A percentile compares a stretch with the other conserved stretches of the same genome.
These are phyloP conservation scores for Cercospora zeina DNA, from an alignment of 2,329 filamentous ascomycete genomes.

Conservation along the genomic window DNA sequence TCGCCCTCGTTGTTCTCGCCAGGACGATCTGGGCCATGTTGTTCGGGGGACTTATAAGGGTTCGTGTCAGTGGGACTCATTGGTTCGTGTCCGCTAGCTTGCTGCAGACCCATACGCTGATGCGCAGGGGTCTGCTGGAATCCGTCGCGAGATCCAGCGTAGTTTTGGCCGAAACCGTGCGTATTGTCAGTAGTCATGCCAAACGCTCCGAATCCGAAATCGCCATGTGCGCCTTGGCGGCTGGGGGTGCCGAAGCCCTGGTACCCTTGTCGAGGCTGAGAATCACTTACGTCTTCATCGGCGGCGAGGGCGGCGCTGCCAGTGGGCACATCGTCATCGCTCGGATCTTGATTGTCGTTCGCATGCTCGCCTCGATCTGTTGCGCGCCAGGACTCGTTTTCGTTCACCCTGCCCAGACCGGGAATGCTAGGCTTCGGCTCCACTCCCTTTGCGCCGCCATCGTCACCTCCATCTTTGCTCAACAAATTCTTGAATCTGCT, in stretches of 20 bases:
- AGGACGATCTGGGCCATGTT: slow-evolving; percentile 61
- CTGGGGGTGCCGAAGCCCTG: slow-evolving; percentile 48
- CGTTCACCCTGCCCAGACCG: slow-evolving; percentile 56
- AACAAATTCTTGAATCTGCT: slow-evolving; percentile 86
- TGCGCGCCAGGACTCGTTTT: slow-evolving; percentile 54
- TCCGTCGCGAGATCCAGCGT: slow-evolving; percentile 53
- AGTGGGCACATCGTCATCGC: slow-evolving; percentile 65
- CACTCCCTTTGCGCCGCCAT: slow-evolving; percentile 45
- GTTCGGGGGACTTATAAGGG: slow-evolving; percentile 87
- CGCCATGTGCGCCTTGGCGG: slow-evolving; percentile 56
- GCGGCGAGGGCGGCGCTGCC: slow-evolving; percentile 74
- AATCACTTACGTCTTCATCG: slow-evolving; percentile 67
- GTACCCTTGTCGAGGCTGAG: slow-evolving; percentile 46
- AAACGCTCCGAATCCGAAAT: slow-evolving; percentile 61
- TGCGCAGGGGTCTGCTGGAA: slow-evolving; percentile 56
- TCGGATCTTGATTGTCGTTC: slow-evolving; percentile 54
- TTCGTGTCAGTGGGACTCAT: slow-evolving; percentile 94
- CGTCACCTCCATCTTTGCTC: slow-evolving; percentile 73
- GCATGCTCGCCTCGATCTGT: slow-evolving; percentile 29
- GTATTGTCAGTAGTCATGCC: slow-evolving; percentile 58
- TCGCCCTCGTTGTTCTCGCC: slow-evolving; percentile 49
- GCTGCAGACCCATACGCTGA: slow-evolving; percentile 46
- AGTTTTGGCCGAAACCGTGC: slow-evolving; percentile 35
- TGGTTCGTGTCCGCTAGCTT: slow-evolving; percentile 59
- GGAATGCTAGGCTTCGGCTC: slow-evolving; percentile 59